phyloP scores from a whole-genome alignment of 495 filamentous ascomycete species.

The Penicillium longicatenatum region DNA sequence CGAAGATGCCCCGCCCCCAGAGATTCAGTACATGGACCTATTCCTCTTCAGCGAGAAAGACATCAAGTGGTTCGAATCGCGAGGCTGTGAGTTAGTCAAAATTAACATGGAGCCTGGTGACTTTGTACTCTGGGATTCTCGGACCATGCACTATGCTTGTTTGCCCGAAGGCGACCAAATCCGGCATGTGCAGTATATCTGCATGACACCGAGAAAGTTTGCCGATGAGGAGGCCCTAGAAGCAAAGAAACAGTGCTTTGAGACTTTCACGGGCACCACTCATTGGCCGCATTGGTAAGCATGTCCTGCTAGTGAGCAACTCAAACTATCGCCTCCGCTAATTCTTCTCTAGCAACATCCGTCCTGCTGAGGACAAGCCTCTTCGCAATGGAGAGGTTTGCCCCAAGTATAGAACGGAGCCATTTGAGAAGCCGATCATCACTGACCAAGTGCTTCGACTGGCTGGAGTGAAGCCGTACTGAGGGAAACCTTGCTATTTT shows the following conservation, averaged over 20 bases:
- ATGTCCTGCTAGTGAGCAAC: no score
- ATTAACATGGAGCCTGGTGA: constrained; percentile 42
- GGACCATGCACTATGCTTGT: constrained; percentile 43
- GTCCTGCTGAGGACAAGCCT: constrained; percentile 34
- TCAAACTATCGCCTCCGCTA: background rate
- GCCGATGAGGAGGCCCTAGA: constrained; percentile 25
- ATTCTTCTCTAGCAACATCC: constrained; percentile 27
- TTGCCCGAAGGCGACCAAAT: constrained; percentile 40
- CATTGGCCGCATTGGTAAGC: constrained; percentile 39
- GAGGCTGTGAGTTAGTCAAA: constrained; percentile 41
- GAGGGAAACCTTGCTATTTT: no score
- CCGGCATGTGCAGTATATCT: constrained; percentile 37
- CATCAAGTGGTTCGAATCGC: constrained; percentile 41
- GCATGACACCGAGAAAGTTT: constrained; percentile 33
- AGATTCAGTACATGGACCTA: constrained; percentile 35
- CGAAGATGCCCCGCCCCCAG: constrained; percentile 37
- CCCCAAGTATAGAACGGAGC: constrained; percentile 28
- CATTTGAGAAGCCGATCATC: constrained; percentile 32
- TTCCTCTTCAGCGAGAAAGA: constrained; percentile 39
- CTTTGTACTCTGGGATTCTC: constrained; percentile 45
- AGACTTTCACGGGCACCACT: constrained; percentile 32
- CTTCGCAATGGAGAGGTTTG: constrained; percentile 34
- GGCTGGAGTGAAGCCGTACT: constrained; percentile 33
- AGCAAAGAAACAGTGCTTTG: constrained; percentile 32
- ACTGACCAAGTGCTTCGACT: constrained; percentile 27